Base-by-base conservation (phyloP, 2,329 filamentous ascomycete species). In the Ceratocystis cacaofunesta region DNA sequence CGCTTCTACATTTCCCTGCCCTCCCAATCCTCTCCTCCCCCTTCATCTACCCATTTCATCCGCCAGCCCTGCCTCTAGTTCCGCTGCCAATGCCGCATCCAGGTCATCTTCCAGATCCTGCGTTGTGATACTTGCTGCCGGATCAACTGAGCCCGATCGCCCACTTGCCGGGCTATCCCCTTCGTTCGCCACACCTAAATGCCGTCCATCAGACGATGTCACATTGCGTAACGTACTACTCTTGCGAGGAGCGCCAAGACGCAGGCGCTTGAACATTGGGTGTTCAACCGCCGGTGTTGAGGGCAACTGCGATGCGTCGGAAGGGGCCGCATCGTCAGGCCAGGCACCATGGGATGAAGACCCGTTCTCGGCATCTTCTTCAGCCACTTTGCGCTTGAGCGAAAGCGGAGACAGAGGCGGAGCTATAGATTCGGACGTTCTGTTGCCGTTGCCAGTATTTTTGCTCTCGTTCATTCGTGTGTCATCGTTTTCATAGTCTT, bases 21-120 rank as follows among this genome's bases (percentile, higher is more conserved):
- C 43, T 46, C 43, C 43, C 43, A 55, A 15, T 30, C 17, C 48
- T 10, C 50, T 15, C 50, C 57, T 32, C 25, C 19, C 6, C 10
- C 48, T 50, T 19, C 55, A 55, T 32, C n/a, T 17, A 19, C 62
- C 57, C 62, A 19, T 61, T 58, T 62, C 62, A 19, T 61, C 62
- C 22, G 55, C 62, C 44, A 67, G 41, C 7, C 65, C 74, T 2
- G 73, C 73, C 70, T 84, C 82, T 69, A 85, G 75, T 69, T 82
- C 84, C 1, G 83, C 83, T 70, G 85, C 75, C 72, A 88, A 77
- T 70, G 86, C 84, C 46, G 82, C 81, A 72, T 86, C 85, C 62
- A 86, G 73, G 70, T 85, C 84, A 52, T 78, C 78, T n/a, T 73
- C 73, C 6, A 73, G 72, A 50, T 73, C 72, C n/a, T 73, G 72